phyloP scores from a whole-genome alignment of 139 green algal genomes.

The Tetradesmus lagerheimii region DNA sequence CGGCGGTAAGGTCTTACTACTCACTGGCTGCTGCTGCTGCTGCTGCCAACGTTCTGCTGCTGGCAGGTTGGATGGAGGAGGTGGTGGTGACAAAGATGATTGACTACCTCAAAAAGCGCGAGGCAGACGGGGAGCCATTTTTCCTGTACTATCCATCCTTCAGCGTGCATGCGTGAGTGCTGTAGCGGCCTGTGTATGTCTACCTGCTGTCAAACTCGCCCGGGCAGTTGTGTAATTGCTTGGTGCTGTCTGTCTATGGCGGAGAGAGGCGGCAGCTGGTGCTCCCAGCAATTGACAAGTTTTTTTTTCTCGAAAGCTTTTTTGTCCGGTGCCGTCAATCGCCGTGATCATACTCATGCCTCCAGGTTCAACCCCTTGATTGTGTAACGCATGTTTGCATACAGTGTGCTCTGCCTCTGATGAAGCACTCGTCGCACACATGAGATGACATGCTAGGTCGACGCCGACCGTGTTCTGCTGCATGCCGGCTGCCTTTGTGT shows the following conservation, averaged over 20 bases:
- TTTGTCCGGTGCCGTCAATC: too few species aligned
- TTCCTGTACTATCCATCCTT: constrained; percentile 29
- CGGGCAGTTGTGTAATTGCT: not conserved
- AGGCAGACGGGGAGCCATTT: not conserved
- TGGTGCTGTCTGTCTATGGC: not conserved
- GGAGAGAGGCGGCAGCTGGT: not conserved
- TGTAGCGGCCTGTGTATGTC: not conserved
- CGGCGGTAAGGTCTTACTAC: too few species aligned
- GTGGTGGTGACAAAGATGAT: not conserved
- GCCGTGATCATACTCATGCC: too few species aligned
- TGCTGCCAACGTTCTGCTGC: not conserved
- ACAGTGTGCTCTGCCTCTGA: too few species aligned
- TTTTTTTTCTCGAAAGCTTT: too few species aligned
- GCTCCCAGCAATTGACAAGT: not conserved
- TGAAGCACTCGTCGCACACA: too few species aligned
- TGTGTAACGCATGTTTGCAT: too few species aligned
- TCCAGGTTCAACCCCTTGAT: too few species aligned
- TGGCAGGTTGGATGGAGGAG: constrained; percentile 17
- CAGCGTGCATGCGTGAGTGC: constrained; percentile 8
- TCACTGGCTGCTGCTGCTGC: not conserved
- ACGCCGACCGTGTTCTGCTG: too few species aligned
- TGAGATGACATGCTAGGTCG: too few species aligned
- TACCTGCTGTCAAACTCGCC: too few species aligned
- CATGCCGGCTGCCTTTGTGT: not conserved
- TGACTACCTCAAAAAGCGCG: not conserved